Evolutionary conservation across 23 red algal species (phyloP).

Genomic region (Gracilaria caudata): DNA sequence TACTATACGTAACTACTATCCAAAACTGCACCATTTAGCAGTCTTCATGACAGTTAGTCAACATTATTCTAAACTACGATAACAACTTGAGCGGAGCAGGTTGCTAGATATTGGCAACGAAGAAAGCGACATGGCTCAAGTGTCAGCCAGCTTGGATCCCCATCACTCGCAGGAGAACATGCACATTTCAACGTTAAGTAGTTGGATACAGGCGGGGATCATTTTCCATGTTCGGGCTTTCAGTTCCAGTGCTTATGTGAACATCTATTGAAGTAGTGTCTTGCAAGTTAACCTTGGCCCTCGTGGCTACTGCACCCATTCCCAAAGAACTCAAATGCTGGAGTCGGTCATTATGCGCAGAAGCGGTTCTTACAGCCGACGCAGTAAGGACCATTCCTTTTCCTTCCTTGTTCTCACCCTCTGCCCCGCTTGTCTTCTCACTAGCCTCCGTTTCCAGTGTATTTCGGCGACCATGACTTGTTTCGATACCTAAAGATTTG

Average conservation of each 20-base stretch:
- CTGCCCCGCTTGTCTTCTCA: background rate
- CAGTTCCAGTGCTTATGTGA: background rate
- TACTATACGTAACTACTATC: no score
- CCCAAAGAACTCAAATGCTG: constrained; percentile 13
- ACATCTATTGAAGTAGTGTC: constrained; percentile 17
- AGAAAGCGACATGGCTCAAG: background rate
- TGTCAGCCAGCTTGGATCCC: background rate
- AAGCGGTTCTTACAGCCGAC: background rate
- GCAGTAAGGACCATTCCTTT: background rate
- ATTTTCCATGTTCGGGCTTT: background rate
- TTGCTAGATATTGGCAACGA: no score
- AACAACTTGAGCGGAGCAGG: no score
- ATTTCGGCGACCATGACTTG: background rate
- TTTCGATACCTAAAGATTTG: constrained; percentile 1
- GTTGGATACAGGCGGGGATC: background rate
- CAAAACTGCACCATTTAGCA: no score
- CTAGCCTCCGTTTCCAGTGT: background rate
- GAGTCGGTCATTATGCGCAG: background rate
- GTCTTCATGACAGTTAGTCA: no score
- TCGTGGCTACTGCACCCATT: background rate
- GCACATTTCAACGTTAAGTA: background rate
- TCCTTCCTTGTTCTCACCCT: background rate
- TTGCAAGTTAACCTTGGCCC: background rate
- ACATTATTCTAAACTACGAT: no score
- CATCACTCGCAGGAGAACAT: background rate